These are phyloP conservation scores for Naegleria fowleri DNA, from an alignment of 208 protist genomes.

Conservation along the genomic window DNA sequence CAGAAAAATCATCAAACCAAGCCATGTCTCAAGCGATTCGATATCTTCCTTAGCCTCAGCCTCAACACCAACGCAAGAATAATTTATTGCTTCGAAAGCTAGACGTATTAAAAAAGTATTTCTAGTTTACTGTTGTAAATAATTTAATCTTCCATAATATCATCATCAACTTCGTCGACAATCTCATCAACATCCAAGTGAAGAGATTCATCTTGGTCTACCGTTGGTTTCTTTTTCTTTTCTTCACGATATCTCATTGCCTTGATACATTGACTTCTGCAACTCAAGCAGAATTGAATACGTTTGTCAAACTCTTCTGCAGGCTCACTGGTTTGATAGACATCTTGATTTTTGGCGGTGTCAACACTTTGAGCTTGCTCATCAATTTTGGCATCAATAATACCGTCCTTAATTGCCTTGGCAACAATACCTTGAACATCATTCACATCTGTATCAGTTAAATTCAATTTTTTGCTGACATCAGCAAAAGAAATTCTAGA, in stretches of 20 bases:
- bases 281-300: conserved; percentile 86
- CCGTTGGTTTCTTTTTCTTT: not conserved
- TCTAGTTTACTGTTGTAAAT: too few species aligned
- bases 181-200: not conserved
- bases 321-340: conserved; percentile 92
- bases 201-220: not conserved
- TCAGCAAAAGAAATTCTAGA: conserved; percentile 91
- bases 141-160: not conserved
- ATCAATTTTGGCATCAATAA: conserved; percentile 92
- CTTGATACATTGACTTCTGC: conserved; percentile 89
- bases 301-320: conserved; percentile 82
- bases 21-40: too few species aligned
- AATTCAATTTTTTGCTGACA: conserved; percentile 86
- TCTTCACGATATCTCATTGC: conserved; percentile 46
- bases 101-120: too few species aligned
- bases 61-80: too few species aligned
- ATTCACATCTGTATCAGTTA: conserved; percentile 71
- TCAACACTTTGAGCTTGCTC: conserved; percentile 80
- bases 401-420: conserved; percentile 92
- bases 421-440: conserved; percentile 95
- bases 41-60: too few species aligned
- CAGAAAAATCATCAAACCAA: too few species aligned
- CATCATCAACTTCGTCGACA: not conserved
- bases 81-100: too few species aligned
- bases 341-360: conserved; percentile 82